These are phyloP conservation scores for Carex arenaria DNA, from an alignment of 202 grass and related monocot species.

Conservation along the genomic window DNA sequence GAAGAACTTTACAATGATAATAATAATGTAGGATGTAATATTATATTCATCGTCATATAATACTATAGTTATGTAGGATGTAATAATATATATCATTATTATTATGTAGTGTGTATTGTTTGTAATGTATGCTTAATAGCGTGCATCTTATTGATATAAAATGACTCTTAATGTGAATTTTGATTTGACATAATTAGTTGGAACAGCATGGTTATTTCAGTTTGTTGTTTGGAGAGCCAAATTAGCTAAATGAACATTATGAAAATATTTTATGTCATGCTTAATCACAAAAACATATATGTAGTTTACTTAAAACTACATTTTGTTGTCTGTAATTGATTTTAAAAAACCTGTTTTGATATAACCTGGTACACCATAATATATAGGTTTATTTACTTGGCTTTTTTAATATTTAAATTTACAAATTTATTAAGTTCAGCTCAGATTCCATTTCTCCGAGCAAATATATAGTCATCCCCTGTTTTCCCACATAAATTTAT, in stretches of 20 bases:
- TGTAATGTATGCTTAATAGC: neutral
- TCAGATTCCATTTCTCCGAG: neutral
- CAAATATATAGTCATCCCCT: neutral
- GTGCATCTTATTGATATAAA: neutral
- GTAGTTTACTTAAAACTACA: neutral
- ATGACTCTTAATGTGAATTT: neutral
- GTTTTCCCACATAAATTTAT: neutral
- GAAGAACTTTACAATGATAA: neutral
- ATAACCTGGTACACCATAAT: neutral
- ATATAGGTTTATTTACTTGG: neutral
- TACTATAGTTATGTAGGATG: neutral
- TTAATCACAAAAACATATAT: neutral
- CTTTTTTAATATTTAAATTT: too few species aligned
- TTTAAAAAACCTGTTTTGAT: neutral
- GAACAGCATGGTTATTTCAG: neutral
- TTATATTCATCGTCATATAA: neutral
- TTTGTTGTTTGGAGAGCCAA: neutral
- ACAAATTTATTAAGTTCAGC: neutral
- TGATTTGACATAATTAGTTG: neutral
- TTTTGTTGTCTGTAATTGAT: neutral
- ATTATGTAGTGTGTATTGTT: neutral
- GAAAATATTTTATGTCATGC: neutral
- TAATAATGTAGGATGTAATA: too few species aligned
- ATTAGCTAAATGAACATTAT: neutral
- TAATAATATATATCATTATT: neutral